A percentile compares a stretch with the other conserved stretches of the same genome.
Evolutionary conservation across 1,284 basidiomycete species (phyloP).

Genomic region (Ganoderma boninense): DNA sequence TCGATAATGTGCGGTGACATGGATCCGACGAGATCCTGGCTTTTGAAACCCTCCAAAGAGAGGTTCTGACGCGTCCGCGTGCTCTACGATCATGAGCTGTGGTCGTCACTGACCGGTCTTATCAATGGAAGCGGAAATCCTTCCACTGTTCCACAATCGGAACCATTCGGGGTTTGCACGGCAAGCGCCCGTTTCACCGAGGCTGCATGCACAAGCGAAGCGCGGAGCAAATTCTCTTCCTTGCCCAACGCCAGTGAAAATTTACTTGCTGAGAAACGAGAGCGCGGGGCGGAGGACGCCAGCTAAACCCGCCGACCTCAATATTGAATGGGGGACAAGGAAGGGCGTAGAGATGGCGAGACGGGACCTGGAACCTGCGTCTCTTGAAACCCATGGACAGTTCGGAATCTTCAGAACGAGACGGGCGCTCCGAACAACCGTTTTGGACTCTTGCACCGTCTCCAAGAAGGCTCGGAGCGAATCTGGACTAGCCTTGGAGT

Average conservation of each 20-base stretch:
- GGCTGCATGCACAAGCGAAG: neutral
- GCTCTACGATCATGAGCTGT: neutral
- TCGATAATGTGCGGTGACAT: no score
- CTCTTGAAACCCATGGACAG: neutral
- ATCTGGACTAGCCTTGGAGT: neutral
- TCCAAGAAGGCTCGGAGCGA: neutral
- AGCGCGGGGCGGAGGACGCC: neutral
- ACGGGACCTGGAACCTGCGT: neutral
- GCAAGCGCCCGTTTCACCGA: neutral
- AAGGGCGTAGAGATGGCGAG: neutral
- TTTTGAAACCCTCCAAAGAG: no score
- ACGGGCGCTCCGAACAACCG: neutral
- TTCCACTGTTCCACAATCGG: neutral
- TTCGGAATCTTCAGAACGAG: neutral
- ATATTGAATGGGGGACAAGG: neutral
- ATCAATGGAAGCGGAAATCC: neutral
- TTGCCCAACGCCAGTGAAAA: neutral
- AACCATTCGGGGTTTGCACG: slow-evolving; percentile 1
- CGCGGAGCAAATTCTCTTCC: slow-evolving; percentile 1
- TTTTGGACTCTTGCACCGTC: neutral
- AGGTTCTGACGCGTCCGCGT: no score
- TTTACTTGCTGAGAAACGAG: neutral
- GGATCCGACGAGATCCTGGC: no score
- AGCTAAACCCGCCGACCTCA: neutral
- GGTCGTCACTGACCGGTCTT: neutral